Evolutionary conservation across 2,329 filamentous ascomycete genomes (phyloP).

Genomic region (Ophiostoma fasciatum): DNA sequence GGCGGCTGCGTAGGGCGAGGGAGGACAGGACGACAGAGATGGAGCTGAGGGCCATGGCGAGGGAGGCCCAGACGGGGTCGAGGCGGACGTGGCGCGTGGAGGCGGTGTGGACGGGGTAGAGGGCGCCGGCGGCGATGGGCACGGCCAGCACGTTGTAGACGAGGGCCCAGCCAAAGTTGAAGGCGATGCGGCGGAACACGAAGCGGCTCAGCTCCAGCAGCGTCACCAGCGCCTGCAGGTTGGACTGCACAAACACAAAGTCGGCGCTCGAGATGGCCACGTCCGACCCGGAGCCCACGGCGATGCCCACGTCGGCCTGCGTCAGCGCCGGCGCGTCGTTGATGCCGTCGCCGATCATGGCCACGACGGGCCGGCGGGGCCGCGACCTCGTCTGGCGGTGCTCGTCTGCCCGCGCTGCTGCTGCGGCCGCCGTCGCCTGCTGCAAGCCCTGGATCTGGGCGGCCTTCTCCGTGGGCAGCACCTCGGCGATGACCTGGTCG

Average conservation of each 20-base stretch:
- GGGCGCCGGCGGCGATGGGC: constrained; percentile 65
- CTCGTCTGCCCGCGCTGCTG: background rate
- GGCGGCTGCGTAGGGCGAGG: constrained; percentile 46
- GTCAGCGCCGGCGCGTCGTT: constrained; percentile 77
- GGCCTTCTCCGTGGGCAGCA: constrained; percentile 72
- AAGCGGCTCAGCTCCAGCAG: constrained; percentile 55
- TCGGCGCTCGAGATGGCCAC: constrained; percentile 68
- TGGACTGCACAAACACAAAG: constrained; percentile 64
- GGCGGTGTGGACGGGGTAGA: constrained; percentile 43
- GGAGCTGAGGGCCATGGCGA: constrained; percentile 88
- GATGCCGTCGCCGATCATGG: constrained; percentile 81
- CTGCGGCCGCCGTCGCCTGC: constrained; percentile 8
- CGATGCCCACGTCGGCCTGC: constrained; percentile 69
- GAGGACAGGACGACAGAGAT: constrained; percentile 80
- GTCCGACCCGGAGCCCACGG: constrained; percentile 71
- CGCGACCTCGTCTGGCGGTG: constrained; percentile 1
- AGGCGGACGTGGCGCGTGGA: constrained; percentile 43
- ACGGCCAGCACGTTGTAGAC: constrained; percentile 69
- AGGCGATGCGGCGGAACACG: constrained; percentile 64
- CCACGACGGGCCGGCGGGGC: constrained; percentile 38
- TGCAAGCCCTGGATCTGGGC: constrained; percentile 53
- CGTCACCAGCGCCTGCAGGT: constrained; percentile 52
- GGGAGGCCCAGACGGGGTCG: constrained; percentile 71
- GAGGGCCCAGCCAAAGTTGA: constrained; percentile 78
- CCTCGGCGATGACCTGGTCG: constrained; percentile 69